A percentile compares a stretch with the other conserved stretches of the same genome.
Conservation (phyloP, 768 basidiomycete species). For the Boletus pseudo-olivaceus region DNA sequence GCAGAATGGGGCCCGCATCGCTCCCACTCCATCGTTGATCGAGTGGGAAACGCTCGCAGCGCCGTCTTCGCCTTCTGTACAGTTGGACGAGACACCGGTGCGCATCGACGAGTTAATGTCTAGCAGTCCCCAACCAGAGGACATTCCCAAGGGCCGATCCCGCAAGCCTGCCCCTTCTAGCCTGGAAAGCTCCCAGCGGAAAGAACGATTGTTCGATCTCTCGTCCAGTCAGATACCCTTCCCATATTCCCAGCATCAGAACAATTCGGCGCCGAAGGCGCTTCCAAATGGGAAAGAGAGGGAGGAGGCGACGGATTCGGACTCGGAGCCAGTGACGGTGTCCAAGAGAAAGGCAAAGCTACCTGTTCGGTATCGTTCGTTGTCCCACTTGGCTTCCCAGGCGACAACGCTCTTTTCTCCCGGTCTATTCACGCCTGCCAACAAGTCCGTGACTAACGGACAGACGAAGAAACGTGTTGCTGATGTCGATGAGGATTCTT, state of each 20-base stretch:
- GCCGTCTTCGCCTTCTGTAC: conserved; percentile 24
- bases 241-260: conserved; percentile 48
- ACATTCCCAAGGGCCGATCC: neutral
- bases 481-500: conserved; percentile 24
- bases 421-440: conserved; percentile 35
- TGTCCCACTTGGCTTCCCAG: conserved; percentile 50
- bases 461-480: conserved; percentile 23
- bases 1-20: neutral
- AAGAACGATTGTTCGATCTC: conserved; percentile 44
- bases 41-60: conserved; percentile 33
- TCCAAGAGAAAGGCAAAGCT: conserved; percentile 20
- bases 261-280: conserved; percentile 4
- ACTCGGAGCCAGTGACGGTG: conserved; percentile 6
- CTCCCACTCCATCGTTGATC: conserved; percentile 10
- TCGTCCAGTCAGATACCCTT: conserved; percentile 52
- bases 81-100: conserved; percentile 26
- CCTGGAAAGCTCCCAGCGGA: neutral
- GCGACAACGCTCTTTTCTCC: conserved; percentile 30
- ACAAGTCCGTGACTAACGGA: conserved; percentile 25
- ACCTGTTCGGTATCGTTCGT: conserved; percentile 36
- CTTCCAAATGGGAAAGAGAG: conserved; percentile 34
- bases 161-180: neutral
- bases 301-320: conserved; percentile 28
- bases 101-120: conserved; percentile 33
- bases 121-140: conserved; percentile 26